Evolutionary conservation across 2,329 filamentous ascomycete genomes (phyloP), one percentile per base, ranked within the genome.

Genomic region (Teratosphaeria pseudoeucalypti): DNA sequence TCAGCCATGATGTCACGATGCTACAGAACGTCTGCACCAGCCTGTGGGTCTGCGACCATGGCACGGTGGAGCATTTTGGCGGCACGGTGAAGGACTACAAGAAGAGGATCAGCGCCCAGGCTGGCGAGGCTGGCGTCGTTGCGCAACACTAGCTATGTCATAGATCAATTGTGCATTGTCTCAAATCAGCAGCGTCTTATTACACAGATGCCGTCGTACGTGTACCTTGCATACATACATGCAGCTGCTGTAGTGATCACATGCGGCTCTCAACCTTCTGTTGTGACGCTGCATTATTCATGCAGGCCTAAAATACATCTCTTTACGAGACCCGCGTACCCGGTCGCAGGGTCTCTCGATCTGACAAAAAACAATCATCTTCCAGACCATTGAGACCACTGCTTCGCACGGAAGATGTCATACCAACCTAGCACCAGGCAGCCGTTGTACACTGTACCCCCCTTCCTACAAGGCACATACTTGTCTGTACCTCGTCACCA

Each of bases 1-100:
- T 99, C 60, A 95, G 89, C 71, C 94, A 99, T 87, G 94, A 99
- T 57, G 94, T 99, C 58, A 97, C 94, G 0, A 96, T 99, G 90
- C 75, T 99, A 74, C 91, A 96, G 79, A 95, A 89, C 57, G 94
- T 99, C 43, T 99, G 94, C 76, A 94, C 81, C 56, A 94, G 87
- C 72, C 77, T 99, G 70, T 99, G 94, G 94, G 92, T 99, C 63
- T 99, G 94, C 71, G 94, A 99, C 73, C 81, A 87, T 61, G 94
- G 94, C 10, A 94, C 87, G 1, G 92, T 99, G 23, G 90, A 95
- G 82, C 92, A 96, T 78, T 99, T 99, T 77, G 85, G 88, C 62
- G 94, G 94, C 37, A 92, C 95, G 68, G 92, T 99, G 57, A 89
- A 96, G 76, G 86, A 89, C 63, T 99, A 99, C 80, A 99, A 99